Evolutionary conservation across 208 protist species (phyloP).

Genomic region (Strigomonas oncopelti): DNA sequence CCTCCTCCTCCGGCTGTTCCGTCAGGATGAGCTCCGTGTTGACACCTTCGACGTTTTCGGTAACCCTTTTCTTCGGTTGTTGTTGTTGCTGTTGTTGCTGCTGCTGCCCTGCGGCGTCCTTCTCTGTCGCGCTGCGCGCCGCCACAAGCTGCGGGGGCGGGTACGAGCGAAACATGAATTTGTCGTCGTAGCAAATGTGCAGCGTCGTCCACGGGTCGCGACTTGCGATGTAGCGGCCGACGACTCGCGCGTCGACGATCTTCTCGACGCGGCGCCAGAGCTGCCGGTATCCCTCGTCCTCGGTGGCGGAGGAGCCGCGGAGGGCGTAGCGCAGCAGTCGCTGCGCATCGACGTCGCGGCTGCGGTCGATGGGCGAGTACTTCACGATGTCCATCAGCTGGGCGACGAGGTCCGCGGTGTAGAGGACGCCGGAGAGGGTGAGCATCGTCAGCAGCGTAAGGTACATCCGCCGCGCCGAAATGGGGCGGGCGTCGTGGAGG

Average conservation of each 20-base stretch:
- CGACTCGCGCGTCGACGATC: slow-evolving; percentile 61
- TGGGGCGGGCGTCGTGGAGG: slow-evolving; percentile 45
- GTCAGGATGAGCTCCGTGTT: slow-evolving; percentile 15
- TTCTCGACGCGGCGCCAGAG: slow-evolving; percentile 54
- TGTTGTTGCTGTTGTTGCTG: not conserved
- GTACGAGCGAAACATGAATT: slow-evolving; percentile 49
- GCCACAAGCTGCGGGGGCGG: slow-evolving; percentile 26
- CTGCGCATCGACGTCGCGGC: slow-evolving; percentile 62
- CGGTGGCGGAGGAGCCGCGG: slow-evolving; percentile 50
- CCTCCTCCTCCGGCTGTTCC: slow-evolving; percentile 9
- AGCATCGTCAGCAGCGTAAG: slow-evolving; percentile 76
- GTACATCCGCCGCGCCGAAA: slow-evolving; percentile 70
- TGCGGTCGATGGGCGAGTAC: slow-evolving; percentile 48
- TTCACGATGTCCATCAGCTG: slow-evolving; percentile 89
- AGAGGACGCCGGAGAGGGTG: slow-evolving; percentile 75
- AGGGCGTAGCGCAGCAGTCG: slow-evolving; percentile 74
- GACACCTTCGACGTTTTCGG: slow-evolving; percentile 20
- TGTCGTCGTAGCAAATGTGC: slow-evolving; percentile 61
- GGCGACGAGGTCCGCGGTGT: slow-evolving; percentile 72
- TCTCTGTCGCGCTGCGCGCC: not conserved
- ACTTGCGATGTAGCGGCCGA: slow-evolving; percentile 73
- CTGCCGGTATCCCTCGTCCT: slow-evolving; percentile 50
- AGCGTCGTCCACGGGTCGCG: slow-evolving; percentile 63
- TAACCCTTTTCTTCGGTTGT: not conserved
- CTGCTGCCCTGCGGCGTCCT: not conserved